Evolutionary conservation across 345 rosid species (phyloP), one percentile per base, ranked within the genome.

Genomic region (Brassica rapa): DNA sequence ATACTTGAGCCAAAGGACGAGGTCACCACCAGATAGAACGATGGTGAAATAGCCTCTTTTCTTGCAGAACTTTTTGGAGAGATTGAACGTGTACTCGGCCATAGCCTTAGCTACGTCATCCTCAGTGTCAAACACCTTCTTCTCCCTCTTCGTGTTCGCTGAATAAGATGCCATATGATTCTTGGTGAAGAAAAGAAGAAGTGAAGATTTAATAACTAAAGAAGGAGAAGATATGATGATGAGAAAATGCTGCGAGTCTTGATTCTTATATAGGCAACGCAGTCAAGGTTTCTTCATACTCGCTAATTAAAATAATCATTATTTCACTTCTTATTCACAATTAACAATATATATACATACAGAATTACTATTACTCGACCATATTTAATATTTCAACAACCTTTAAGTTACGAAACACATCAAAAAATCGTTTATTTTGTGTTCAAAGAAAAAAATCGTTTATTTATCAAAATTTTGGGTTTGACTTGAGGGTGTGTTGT

Each of bases 21-120:
- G 90, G 15, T 87, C 88, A 14, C 97, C 96, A 27, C 97, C 97
- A 25, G 96, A 90, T 62, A 93, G 62, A 68, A 87, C 96, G n/a
- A 90, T 89, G 11, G 91, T 85, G 83, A 93, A 93, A 27, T 68
- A 68, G 4, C 89, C 88, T 77, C 86, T 88, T 79, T 86, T 84
- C 60, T 83, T 80, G 21, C 82, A 70, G 46, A 86, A 89, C 82
- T 85, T 86, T 1, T 77, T 81, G 0, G 97, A 89, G 37, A 89
- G 83, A 51, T 78, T 81, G 23, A 90, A 92, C 1, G 89, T 85
- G 88, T 88, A 88, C 63, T 86, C 67, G 24, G 96, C 93, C 65
- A 92, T 83, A 12, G 92, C 83, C 56, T 73, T 82, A 0, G 89
- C 83, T 62, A 89, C 76, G 49, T 72, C 77, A 2, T 65, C 11